phyloP scores from a whole-genome alignment of 176 grass and related monocot species.

The Aegilops speltoides region DNA sequence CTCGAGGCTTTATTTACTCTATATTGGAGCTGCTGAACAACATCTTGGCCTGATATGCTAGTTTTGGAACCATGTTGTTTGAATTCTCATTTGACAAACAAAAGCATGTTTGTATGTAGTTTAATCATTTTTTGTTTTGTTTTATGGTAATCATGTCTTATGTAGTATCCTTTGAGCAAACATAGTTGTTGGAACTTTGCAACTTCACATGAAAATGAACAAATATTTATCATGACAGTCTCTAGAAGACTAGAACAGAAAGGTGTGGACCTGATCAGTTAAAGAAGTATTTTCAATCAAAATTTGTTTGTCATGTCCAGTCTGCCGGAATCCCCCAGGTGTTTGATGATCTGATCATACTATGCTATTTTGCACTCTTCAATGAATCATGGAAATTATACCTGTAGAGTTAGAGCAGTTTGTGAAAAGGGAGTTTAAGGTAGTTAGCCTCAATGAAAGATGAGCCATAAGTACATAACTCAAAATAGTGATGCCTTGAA shows the following conservation, averaged over 20 bases:
- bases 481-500: background rate
- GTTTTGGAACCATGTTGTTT: background rate
- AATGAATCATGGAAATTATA: background rate
- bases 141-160: background rate
- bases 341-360: background rate
- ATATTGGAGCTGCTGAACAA: background rate
- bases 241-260: background rate
- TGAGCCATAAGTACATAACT: background rate
- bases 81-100: background rate
- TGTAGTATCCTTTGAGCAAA: background rate
- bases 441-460: constrained; percentile 1
- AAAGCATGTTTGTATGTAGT: background rate
- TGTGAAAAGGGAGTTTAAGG: background rate
- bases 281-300: background rate
- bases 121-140: background rate
- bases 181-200: background rate
- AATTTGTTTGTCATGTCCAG: background rate
- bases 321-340: background rate
- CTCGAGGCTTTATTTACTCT: constrained; percentile 2
- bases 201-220: constrained; percentile 2
- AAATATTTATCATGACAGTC: background rate
- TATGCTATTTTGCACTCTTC: background rate
- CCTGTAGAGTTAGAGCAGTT: too few species aligned
- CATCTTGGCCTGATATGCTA: background rate
- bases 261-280: background rate